These are phyloP conservation scores for Ceratocystis harringtonii DNA, from an alignment of 2,329 filamentous ascomycete species.

Conservation along the genomic window DNA sequence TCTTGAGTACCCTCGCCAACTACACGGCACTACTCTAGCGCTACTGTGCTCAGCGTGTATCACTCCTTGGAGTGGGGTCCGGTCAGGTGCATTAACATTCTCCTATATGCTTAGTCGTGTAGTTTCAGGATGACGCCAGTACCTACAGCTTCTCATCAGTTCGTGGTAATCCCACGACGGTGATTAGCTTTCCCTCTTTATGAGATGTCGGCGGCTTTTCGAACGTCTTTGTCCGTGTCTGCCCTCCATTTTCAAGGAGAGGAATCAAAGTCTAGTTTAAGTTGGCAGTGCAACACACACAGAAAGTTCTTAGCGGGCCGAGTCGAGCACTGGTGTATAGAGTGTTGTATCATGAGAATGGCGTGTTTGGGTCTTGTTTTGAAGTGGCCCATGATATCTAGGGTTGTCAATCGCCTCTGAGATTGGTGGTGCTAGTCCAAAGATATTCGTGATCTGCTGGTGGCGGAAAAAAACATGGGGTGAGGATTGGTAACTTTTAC, in stretches of 20 bases:
- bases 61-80: slow-evolving; percentile 31
- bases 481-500: slow-evolving; percentile 20
- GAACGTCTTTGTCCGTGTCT: slow-evolving; percentile 75
- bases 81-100: slow-evolving; percentile 44
- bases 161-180: slow-evolving; percentile 22
- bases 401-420: not conserved
- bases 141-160: slow-evolving; percentile 20
- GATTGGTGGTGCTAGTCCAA: slow-evolving; percentile 18
- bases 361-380: not conserved
- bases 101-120: slow-evolving; percentile 30
- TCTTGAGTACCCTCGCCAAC: slow-evolving; percentile 17
- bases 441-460: slow-evolving; percentile 14
- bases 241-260: slow-evolving; percentile 53
- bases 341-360: not conserved
- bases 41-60: slow-evolving; percentile 25
- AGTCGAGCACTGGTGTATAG: slow-evolving; percentile 18
- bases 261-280: slow-evolving; percentile 88
- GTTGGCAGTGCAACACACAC: slow-evolving; percentile 75
- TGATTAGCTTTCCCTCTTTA: slow-evolving; percentile 25
- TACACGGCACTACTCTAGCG: slow-evolving; percentile 17
- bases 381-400: not conserved
- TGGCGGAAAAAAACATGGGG: slow-evolving; percentile 12
- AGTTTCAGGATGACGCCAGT: slow-evolving; percentile 35
- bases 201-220: slow-evolving; percentile 50
- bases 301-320: slow-evolving; percentile 35